These are phyloP conservation scores for Rhynchospora breviuscula DNA, from an alignment of 176 grass and related monocot species.

Conservation along the genomic window DNA sequence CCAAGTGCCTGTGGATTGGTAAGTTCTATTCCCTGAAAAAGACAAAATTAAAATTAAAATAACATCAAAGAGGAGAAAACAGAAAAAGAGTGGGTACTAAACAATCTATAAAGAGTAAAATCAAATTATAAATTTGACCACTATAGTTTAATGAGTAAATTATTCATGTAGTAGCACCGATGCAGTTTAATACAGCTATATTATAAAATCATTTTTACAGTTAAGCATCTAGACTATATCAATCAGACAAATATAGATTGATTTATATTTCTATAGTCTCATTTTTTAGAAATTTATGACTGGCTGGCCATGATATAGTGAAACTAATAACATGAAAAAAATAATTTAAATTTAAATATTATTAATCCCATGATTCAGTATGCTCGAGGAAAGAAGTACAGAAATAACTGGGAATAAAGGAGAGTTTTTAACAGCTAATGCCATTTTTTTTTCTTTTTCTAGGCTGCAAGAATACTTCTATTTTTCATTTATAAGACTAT, in stretches of 20 bases:
- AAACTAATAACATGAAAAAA: no score
- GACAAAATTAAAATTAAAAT: neutral
- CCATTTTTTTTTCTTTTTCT: neutral
- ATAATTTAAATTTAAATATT: neutral
- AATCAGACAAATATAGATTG: neutral
- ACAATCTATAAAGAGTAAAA: neutral
- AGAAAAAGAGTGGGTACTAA: neutral
- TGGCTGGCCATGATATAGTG: neutral
- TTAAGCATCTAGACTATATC: neutral
- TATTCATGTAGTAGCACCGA: no score
- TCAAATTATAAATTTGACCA: neutral
- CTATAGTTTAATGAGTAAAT: neutral
- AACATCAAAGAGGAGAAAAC: neutral
- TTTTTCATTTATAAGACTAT: no score
- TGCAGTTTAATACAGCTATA: neutral
- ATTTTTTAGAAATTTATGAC: neutral
- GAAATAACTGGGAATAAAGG: neutral
- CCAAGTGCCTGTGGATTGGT: constrained; percentile 43
- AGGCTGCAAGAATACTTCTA: neutral
- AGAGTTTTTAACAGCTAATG: neutral
- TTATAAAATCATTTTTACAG: neutral
- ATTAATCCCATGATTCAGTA: neutral
- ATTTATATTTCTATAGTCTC: neutral
- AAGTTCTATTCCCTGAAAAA: constrained; percentile 54
- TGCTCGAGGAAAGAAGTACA: neutral